These are phyloP conservation scores for Candida nonsorbophila DNA, from an alignment of 805 yeast genomes.

Conservation along the genomic window DNA sequence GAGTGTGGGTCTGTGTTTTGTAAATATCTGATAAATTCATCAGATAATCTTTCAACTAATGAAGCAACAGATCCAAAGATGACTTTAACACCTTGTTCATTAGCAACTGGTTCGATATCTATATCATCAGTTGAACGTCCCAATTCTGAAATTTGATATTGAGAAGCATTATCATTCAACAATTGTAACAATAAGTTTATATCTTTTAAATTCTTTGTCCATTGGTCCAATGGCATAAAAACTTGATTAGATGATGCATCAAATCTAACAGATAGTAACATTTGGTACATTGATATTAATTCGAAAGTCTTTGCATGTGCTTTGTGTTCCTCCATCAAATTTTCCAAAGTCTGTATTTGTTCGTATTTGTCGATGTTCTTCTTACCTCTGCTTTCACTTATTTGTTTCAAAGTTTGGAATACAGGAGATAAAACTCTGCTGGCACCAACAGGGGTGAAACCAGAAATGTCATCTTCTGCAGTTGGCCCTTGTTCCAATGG, in stretches of 20 bases:
- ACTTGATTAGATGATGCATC: slow-evolving; percentile 67
- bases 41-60: slow-evolving; percentile 88
- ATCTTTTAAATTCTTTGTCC: slow-evolving; percentile 69
- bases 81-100: slow-evolving; percentile 58
- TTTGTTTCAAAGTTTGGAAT: slow-evolving; percentile 66
- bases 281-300: slow-evolving; percentile 67
- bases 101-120: slow-evolving; percentile 59
- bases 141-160: slow-evolving; percentile 68
- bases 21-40: slow-evolving; percentile 84
- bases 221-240: slow-evolving; percentile 72
- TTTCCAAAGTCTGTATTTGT: slow-evolving; percentile 70
- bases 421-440: slow-evolving; percentile 42
- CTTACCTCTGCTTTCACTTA: slow-evolving; percentile 91
- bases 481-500: slow-evolving; percentile 30
- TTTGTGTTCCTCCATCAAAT: slow-evolving; percentile 36
- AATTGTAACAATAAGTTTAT: slow-evolving; percentile 57
- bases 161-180: slow-evolving; percentile 54
- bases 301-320: slow-evolving; percentile 53
- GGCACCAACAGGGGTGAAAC: slow-evolving; percentile 30
- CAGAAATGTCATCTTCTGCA: slow-evolving; percentile 27
- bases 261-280: slow-evolving; percentile 82
- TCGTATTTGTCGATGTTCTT: slow-evolving; percentile 82
- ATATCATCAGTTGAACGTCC: slow-evolving; percentile 70
- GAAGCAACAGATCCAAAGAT: slow-evolving; percentile 83
- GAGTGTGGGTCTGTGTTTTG: slow-evolving; percentile 93